Evolutionary conservation across 2,329 filamentous ascomycete species (phyloP), one percentile per base, ranked within the genome.

Genomic region (Venturia effusa): DNA sequence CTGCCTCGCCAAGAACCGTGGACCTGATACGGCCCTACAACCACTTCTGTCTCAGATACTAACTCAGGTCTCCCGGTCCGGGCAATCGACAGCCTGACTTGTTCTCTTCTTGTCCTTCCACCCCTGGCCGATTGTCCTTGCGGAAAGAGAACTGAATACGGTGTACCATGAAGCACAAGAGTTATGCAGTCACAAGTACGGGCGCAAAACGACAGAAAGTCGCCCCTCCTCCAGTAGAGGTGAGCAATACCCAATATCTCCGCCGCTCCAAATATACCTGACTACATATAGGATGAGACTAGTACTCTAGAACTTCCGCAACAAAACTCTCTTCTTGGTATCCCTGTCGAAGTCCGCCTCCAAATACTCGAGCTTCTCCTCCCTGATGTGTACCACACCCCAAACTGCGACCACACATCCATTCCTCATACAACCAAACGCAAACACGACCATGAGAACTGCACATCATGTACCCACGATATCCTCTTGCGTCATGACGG

Each of bases 361-460:
- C 40, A 62, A 24, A 37, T 62, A 27, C 60, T 62, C 17, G 43
- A 51, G 24, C 43, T 30, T 17, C 24, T 62, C 24, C 60, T 62
- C 1, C 60, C 60, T 13, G 41, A 62, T 41, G 17, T 62, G 17
- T 5, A 32, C 22, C 24, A 60, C 24, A 24, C 24, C 6, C 59
- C 59, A 40, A 27, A 60, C 22, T 60, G 51, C 30, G 15, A 32
- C 19, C 51, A 32, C 15, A 22, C 15, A 22, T 7, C 51, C 27
- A 8, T 57, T 3, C 51, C 51, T 3, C 51, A 32, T 17, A 51
- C 22, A 4, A 15, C 27, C 10, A 13, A 51, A 51, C 24, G 22
- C 1, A 11, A 27, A 27, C 45, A 51, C 22, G 22, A 51, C 15
- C 45, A 51, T 24, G 45, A 27, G 27, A 3, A 51, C 17, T 51